Base-by-base conservation (phyloP, 2,329 filamentous ascomycete species). In the Aspergillus piperis region DNA sequence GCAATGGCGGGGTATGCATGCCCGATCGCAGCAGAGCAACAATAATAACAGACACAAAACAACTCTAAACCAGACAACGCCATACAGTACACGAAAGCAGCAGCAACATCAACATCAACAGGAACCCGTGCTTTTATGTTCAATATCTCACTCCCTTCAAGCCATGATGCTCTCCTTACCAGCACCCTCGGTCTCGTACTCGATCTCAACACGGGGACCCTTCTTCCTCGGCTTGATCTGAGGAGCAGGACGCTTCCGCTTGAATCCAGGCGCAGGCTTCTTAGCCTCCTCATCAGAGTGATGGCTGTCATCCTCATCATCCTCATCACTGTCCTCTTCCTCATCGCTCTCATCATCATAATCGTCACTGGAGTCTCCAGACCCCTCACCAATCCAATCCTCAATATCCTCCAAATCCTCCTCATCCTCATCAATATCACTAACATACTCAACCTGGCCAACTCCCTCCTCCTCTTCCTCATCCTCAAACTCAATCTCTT, bases 321-420 rank as follows among this genome's bases (percentile, higher is more conserved):
- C 80, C n/a, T 71, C 70, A 39, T 83, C 84, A 42, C 83, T 81
- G 15, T 83, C 84, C 39, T 83, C 81, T 5, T 83, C 84, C 5
- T 79, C 80, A 15, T 86, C 79, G 5, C 83, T 84, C 8, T 78
- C 80, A 15, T 78, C 80, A 15, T 86, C 79, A n/a, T 79, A 79
- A 3, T 79, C 78, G 4, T 79, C 79, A 32, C 78, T 78, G 39
- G 80, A 81, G 54, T 82, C 82, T 1, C 77, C 82, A 61, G 84
- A 86, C 60, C 84, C 90, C 62, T 87, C 91, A 68, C 89, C 92
- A 53, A 97, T 82, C 94, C 94, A 98, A 72, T 98, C 94, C 77
- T 98, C 91, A 57, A 98, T 96, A 74, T 98, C 94, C 77, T 97
- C 91, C 54, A 98, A 85, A 71, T 92, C 90, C 56, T 84, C 87